Percentiles rank a stretch among this genome's conserved stretches.
Evolutionary conservation across 306 rosid genomes (phyloP).

Genomic region (Luffa aegyptiaca): DNA sequence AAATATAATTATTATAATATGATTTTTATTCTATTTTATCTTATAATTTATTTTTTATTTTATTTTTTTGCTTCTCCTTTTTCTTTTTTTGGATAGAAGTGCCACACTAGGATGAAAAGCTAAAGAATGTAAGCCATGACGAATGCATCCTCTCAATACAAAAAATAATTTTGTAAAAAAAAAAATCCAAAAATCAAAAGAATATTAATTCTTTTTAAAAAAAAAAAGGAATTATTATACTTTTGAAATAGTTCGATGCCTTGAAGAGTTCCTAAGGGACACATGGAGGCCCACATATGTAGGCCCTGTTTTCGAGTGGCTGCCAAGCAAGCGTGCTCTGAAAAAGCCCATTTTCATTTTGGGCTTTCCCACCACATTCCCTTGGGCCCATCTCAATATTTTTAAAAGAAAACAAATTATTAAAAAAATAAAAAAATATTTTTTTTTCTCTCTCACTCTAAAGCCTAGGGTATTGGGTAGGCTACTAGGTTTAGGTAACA

Average conservation of each 20-base stretch:
- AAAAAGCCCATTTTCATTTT: constrained; percentile 32
- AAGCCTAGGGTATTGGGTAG: background rate
- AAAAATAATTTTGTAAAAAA: background rate
- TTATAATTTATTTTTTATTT: background rate
- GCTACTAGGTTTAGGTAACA: constrained; percentile 20
- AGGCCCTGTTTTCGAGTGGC: constrained; percentile 15
- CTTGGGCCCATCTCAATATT: constrained; percentile 8
- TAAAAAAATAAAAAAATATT: background rate
- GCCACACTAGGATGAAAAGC: constrained; percentile 17
- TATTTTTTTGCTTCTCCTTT: background rate
- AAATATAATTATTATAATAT: constrained; percentile 7
- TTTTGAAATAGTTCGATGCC: background rate
- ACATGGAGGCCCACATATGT: constrained; percentile 22
- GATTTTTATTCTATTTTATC: background rate
- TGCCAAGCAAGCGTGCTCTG: constrained; percentile 19
- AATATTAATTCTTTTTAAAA: background rate
- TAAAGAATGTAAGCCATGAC: constrained; percentile 9
- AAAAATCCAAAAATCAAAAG: background rate
- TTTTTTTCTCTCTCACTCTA: too few relatives aligned
- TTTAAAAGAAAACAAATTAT: background rate
- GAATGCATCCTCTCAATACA: background rate
- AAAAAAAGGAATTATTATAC: background rate
- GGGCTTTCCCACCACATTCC: constrained; percentile 30
- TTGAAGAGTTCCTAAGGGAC: background rate
- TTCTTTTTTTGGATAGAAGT: constrained; percentile 8